Evolutionary conservation across 2,329 filamentous ascomycete genomes (phyloP).

Genomic region (Hypoxylon sp.): DNA sequence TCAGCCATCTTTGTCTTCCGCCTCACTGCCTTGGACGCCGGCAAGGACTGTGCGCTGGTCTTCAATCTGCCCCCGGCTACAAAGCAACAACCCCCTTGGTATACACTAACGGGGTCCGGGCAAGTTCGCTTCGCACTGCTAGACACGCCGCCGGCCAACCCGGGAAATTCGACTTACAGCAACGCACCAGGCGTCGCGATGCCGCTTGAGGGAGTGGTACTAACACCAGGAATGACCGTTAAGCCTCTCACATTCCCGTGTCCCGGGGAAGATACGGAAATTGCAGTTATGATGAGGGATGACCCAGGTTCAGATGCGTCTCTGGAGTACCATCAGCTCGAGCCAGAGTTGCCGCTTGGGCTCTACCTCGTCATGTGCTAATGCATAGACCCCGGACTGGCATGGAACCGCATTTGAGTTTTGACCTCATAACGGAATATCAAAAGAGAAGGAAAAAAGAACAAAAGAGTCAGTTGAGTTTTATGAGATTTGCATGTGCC

Average conservation of each 20-base stretch:
- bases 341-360: slow-evolving; percentile 33
- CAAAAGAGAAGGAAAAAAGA: background rate
- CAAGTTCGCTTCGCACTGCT: slow-evolving; percentile 44
- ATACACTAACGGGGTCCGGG: slow-evolving; percentile 45
- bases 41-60: slow-evolving; percentile 73
- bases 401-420: background rate
- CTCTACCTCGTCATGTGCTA: slow-evolving; percentile 49
- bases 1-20: slow-evolving; percentile 79
- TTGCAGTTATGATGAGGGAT: slow-evolving; percentile 44
- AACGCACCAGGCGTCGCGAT: slow-evolving; percentile 41
- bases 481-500: slow-evolving; percentile 5
- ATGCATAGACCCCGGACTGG: background rate
- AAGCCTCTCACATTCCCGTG: slow-evolving; percentile 45
- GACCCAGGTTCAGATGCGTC: slow-evolving; percentile 46
- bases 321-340: slow-evolving; percentile 44
- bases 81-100: background rate
- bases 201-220: slow-evolving; percentile 33
- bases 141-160: slow-evolving; percentile 32
- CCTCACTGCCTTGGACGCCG: slow-evolving; percentile 66
- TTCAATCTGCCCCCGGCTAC: slow-evolving; percentile 63
- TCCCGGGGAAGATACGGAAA: slow-evolving; percentile 35
- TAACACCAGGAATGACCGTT: slow-evolving; percentile 31
- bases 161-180: slow-evolving; percentile 42
- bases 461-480: background rate
- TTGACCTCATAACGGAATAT: background rate